Evolutionary conservation across 1,284 basidiomycete species (phyloP).

Genomic region (Mycena citricolor): DNA sequence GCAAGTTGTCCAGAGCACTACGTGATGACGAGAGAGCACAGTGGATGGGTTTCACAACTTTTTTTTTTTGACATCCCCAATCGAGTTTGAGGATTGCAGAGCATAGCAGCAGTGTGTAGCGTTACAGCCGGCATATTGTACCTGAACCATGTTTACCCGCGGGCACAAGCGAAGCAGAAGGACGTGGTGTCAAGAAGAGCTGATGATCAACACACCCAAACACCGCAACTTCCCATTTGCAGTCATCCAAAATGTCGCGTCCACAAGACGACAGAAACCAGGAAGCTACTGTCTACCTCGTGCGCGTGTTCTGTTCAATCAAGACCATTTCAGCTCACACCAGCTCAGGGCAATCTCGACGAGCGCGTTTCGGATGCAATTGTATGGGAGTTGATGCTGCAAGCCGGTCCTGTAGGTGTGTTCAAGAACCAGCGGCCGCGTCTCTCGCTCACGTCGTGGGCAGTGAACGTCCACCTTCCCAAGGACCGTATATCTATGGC

Average conservation of each 20-base stretch:
- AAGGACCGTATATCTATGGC: conserved; percentile 98
- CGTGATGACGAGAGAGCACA: no score
- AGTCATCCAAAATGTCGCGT: conserved; percentile 57
- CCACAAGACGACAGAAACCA: conserved; percentile 92
- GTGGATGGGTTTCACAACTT: no score
- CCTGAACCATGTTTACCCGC: no score
- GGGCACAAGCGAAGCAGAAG: no score
- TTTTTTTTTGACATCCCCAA: no score
- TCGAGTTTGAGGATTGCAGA: no score
- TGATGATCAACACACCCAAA: conserved; percentile 23
- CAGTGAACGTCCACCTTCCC: conserved; percentile 98
- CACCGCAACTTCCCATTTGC: conserved; percentile 6
- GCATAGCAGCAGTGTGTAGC: no score
- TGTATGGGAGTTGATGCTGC: conserved; percentile 98
- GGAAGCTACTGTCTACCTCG: conserved; percentile 93
- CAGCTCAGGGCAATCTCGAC: conserved; percentile 87
- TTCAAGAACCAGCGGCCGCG: no score
- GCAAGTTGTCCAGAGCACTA: no score
- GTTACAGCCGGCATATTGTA: no score
- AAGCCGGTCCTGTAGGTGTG: conserved; percentile 95
- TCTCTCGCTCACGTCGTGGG: conserved; percentile 16
- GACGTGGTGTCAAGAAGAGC: no score
- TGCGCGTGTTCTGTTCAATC: conserved; percentile 38
- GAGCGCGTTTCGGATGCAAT: conserved; percentile 93
- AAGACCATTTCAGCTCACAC: conserved; percentile 1